A percentile compares a stretch with the other conserved stretches of the same genome.
These are phyloP conservation scores for Fomitopsis palustris DNA, from an alignment of 1,284 basidiomycete species.

Conservation along the genomic window DNA sequence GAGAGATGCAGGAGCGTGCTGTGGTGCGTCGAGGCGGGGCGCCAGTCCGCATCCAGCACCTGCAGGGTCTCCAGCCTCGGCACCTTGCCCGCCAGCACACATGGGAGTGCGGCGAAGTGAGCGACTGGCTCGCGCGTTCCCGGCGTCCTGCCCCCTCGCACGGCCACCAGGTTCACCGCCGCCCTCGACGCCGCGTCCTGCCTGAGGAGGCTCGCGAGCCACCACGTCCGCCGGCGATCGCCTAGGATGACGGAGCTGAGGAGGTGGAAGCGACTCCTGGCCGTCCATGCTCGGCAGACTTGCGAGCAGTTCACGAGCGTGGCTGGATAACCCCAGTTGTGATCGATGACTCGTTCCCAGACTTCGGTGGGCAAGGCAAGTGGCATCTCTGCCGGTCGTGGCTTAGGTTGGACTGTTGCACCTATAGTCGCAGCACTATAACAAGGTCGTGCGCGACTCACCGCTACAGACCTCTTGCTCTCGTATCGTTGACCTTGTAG, in stretches of 20 bases:
- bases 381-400: no score
- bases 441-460: no score
- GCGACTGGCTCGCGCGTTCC: not conserved
- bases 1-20: not conserved
- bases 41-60: not conserved
- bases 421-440: no score
- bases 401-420: no score
- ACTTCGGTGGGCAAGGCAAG: constrained; percentile 13
- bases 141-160: not conserved
- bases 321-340: constrained; percentile 17
- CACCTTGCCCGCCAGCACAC: not conserved
- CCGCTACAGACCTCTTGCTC: no score
- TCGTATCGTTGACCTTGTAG: no score
- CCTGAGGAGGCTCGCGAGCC: not conserved
- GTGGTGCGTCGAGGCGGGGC: not conserved
- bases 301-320: constrained; percentile 24
- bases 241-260: not conserved
- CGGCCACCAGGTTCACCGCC: not conserved
- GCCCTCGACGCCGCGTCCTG: no score
- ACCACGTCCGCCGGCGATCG: not conserved
- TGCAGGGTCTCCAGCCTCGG: not conserved
- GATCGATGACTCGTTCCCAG: constrained; percentile 23
- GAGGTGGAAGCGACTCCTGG: not conserved
- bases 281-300: constrained; percentile 25
- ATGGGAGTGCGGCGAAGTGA: not conserved